Evolutionary conservation across 768 basidiomycete genomes (phyloP).

Genomic region (Mycena leptocephala): DNA sequence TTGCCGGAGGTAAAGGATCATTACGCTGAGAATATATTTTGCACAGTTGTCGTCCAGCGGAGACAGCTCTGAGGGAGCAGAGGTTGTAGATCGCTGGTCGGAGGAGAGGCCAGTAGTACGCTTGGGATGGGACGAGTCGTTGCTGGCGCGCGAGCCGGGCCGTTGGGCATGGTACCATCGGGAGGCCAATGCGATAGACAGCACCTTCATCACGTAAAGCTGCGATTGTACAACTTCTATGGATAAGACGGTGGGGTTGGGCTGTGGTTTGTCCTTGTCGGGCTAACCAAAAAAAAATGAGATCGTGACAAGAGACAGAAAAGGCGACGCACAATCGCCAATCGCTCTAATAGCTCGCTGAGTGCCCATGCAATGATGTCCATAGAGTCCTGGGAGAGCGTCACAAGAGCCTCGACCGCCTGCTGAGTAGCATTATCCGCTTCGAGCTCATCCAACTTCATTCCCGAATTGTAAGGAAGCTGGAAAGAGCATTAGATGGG

Average conservation of each 20-base stretch:
- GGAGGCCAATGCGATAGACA: constrained; percentile 84
- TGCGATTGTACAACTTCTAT: constrained; percentile 90
- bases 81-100: constrained; percentile 58
- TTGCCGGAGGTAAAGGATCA: constrained; percentile 87
- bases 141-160: constrained; percentile 61
- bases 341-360: constrained; percentile 82
- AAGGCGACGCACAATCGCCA: constrained; percentile 74
- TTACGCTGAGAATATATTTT: constrained; percentile 85
- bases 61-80: constrained; percentile 74
- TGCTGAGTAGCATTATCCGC: constrained; percentile 82
- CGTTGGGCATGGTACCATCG: constrained; percentile 75
- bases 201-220: constrained; percentile 87
- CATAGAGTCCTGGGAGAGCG: constrained; percentile 82
- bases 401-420: constrained; percentile 85
- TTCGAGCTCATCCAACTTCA: constrained; percentile 81
- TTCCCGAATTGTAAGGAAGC: constrained; percentile 91
- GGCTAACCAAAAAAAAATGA: constrained; percentile 31
- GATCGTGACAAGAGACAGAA: constrained; percentile 19
- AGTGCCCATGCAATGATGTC: constrained; percentile 88
- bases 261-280: constrained; percentile 60
- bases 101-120: constrained; percentile 56
- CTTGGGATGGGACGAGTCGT: constrained; percentile 57
- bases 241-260: constrained; percentile 65
- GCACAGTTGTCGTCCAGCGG: constrained; percentile 89
- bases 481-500: constrained; percentile 48